These are phyloP conservation scores for Blastobotrys malaysiensis DNA, from an alignment of 1,139 yeast species.

Conservation along the genomic window DNA sequence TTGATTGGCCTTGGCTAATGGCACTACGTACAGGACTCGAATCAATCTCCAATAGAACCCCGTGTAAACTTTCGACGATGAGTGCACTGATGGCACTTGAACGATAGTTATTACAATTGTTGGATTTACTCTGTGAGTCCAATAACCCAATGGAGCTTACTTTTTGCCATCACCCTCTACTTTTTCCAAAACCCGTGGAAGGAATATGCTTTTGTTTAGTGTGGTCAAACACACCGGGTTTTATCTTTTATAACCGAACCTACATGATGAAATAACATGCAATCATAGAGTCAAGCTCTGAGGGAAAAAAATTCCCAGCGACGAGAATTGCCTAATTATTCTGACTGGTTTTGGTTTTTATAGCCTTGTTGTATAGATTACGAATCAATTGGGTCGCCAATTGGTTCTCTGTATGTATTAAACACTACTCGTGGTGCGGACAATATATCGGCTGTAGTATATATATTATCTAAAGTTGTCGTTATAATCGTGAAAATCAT, in stretches of 20 bases:
- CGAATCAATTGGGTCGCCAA: too few relatives aligned
- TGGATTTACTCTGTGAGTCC: conserved; percentile 13
- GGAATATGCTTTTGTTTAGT: conserved; percentile 15
- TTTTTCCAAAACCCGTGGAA: conserved; percentile 10
- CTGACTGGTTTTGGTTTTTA: conserved; percentile 2
- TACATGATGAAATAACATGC: conserved; percentile 22
- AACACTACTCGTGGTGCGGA: background rate
- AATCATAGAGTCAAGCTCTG: conserved; percentile 33
- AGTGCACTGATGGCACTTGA: conserved; percentile 12
- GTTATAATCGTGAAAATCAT: background rate
- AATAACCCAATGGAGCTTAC: conserved; percentile 32
- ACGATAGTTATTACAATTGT: conserved; percentile 29
- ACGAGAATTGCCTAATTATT: conserved; percentile 15
- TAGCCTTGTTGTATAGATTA: background rate
- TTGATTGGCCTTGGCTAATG: background rate
- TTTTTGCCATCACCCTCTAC: conserved; percentile 19
- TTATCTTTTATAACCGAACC: conserved; percentile 2
- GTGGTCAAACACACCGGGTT: conserved; percentile 28
- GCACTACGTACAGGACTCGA: background rate
- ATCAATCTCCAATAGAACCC: background rate
- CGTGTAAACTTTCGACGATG: conserved; percentile 10
- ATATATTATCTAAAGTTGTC: background rate
- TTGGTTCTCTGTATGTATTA: background rate
- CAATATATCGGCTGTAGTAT: background rate
- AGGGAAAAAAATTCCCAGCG: conserved; percentile 14